A percentile compares a stretch with the other conserved stretches of the same genome.
phyloP scores from a whole-genome alignment of 2,329 filamentous ascomycete genomes.

The Lachnellula hyalina region DNA sequence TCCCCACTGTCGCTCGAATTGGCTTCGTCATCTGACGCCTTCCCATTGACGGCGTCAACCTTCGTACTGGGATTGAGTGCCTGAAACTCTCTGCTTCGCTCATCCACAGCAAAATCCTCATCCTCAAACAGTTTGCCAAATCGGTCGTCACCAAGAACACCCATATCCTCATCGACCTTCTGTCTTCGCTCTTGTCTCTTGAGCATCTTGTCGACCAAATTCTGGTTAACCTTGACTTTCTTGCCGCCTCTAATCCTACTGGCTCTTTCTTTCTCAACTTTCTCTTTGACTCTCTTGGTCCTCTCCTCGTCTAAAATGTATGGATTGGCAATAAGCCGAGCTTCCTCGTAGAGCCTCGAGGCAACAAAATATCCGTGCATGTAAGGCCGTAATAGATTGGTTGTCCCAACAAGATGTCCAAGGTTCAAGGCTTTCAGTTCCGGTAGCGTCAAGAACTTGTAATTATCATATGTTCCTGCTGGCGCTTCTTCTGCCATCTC shows the following conservation, averaged over 20 bases:
- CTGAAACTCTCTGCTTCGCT: slow-evolving; percentile 80
- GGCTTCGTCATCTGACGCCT: slow-evolving; percentile 34
- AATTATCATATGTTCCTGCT: slow-evolving; percentile 93
- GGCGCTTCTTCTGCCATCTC: slow-evolving; percentile 87
- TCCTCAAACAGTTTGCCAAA: slow-evolving; percentile 89
- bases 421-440: slow-evolving; percentile 83
- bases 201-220: slow-evolving; percentile 68
- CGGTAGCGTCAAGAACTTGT: slow-evolving; percentile 90
- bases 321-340: slow-evolving; percentile 85
- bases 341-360: slow-evolving; percentile 92
- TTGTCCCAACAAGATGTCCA: slow-evolving; percentile 84
- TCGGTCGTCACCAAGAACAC: slow-evolving; percentile 75
- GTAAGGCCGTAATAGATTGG: slow-evolving; percentile 84
- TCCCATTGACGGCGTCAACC: slow-evolving; percentile 29
- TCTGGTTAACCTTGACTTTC: slow-evolving; percentile 96
- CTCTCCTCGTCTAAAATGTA: slow-evolving; percentile 91
- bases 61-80: slow-evolving; percentile 82
- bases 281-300: slow-evolving; percentile 85
- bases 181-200: slow-evolving; percentile 57
- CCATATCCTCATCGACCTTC: slow-evolving; percentile 53
- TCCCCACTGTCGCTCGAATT: slow-evolving; percentile 40
- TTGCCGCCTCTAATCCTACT: slow-evolving; percentile 90
- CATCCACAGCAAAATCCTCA: slow-evolving; percentile 87
- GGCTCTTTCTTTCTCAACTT: slow-evolving; percentile 95
- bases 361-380: slow-evolving; percentile 99